Base-by-base conservation (phyloP, 2,329 filamentous ascomycete species). In the Sporothrix phasma region DNA sequence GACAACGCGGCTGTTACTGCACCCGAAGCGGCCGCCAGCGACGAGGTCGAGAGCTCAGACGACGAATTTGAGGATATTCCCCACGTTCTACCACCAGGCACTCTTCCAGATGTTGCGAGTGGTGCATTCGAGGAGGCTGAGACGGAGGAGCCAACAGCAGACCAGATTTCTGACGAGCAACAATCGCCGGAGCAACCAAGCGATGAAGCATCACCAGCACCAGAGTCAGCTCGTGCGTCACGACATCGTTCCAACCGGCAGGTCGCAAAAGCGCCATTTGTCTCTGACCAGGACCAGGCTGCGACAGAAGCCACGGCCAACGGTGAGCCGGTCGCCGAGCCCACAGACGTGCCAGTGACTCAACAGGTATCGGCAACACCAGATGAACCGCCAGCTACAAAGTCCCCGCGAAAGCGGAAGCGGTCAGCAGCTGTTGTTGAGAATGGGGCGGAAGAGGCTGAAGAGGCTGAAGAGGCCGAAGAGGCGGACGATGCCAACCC, bases 11-110 rank as follows among this genome's bases (percentile, higher is more conserved):
- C 29, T 3, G 10, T 19, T 2, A 26, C 37, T 2, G 26, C 22
- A 3, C 19, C 26, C 31, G 54, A 19, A 24, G 26, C 31, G 13
- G n/a, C 34, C 19, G 37, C 8, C 26, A 15, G 39, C 22, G 49
- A 45, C 10, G 60, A 51, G 2, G 51, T 63, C 2, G 45, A 62
- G 17, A 67, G 66, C 54, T 64, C 64, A 1, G 64, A 65, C 26
- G 64, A 66, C 59, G 64, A 53, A 17, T 34, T 67, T 3, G 65
- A 67, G 10, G 65, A 67, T 24, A 67, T 67, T 8, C 65, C 65
- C 0, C 17, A 41, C 8, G 47, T 22, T 2, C 54, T 61, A 3
- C 65, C 54, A 15, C 53, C 54, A 19, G 60, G 53, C n/a, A 49
- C 41, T 3, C 10, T 51, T 1, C 26, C 49, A 3, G 61, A 64